phyloP scores from a whole-genome alignment of 2,329 filamentous ascomycete genomes.

The Ilyonectria mors-panacis region DNA sequence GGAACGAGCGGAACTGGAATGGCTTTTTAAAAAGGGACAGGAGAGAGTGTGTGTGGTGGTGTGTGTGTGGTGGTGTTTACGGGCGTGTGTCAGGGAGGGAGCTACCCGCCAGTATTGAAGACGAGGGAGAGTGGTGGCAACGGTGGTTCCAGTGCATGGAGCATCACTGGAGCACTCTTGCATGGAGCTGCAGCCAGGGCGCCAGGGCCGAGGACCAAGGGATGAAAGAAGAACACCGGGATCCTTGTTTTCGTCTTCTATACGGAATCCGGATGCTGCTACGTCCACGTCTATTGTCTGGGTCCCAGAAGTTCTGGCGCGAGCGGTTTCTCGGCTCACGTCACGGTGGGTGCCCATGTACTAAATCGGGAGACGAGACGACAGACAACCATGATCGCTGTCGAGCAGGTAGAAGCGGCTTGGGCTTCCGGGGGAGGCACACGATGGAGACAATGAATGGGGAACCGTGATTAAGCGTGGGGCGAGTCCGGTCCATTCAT shows the following conservation, averaged over 20 bases:
- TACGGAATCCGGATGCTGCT: conserved; percentile 13
- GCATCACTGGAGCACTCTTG: conserved; percentile 18
- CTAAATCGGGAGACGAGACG: conserved; percentile 20
- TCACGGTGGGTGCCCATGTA: conserved; percentile 33
- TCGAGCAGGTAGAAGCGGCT: conserved; percentile 8
- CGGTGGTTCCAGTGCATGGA: conserved; percentile 24
- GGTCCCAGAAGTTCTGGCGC: background rate
- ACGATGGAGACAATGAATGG: conserved; percentile 25
- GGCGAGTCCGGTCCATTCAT: conserved; percentile 45
- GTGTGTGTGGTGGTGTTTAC: conserved; percentile 7
- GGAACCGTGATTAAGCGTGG: conserved; percentile 45
- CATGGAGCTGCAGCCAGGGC: conserved; percentile 1
- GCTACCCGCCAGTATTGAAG: background rate
- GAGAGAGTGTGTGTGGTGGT: background rate
- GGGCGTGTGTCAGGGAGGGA: conserved; percentile 5
- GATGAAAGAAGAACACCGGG: background rate
- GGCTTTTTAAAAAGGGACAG: conserved; percentile 42
- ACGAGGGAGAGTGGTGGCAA: conserved; percentile 14
- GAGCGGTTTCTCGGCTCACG: conserved; percentile 10
- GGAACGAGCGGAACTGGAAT: conserved; percentile 41
- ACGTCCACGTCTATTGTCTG: conserved; percentile 22
- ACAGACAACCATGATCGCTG: background rate
- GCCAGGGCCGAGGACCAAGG: conserved; percentile 8
- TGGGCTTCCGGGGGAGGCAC: conserved; percentile 12
- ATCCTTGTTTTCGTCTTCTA: conserved; percentile 16